These are phyloP conservation scores for Penicillium coprophilum DNA, from an alignment of 495 filamentous ascomycete species.

Conservation along the genomic window DNA sequence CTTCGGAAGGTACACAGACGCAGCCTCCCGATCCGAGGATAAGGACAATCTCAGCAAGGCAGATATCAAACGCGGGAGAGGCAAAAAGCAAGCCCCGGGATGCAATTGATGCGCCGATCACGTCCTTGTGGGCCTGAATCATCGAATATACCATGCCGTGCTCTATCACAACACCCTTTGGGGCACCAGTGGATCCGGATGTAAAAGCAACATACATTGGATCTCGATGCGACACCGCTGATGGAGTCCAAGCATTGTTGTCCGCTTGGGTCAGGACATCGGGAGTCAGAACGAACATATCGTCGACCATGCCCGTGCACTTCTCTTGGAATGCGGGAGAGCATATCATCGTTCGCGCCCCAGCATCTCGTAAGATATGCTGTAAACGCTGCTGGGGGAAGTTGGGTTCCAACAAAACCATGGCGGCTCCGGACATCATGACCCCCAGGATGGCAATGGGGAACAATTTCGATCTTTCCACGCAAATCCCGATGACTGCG, in stretches of 20 bases:
- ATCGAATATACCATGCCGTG: neutral
- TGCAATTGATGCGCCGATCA: neutral
- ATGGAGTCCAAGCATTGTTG: neutral
- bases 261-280: neutral
- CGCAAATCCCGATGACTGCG: neutral
- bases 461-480: neutral
- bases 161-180: conserved; percentile 1
- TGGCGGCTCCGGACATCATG: neutral
- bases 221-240: neutral
- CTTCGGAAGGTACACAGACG: conserved; percentile 2
- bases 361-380: neutral
- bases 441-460: neutral
- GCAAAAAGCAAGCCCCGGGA: neutral
- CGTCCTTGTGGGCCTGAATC: neutral
- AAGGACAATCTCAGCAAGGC: neutral
- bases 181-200: neutral
- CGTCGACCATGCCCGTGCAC: neutral
- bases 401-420: neutral
- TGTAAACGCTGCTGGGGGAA: neutral
- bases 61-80: neutral
- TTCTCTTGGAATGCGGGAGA: neutral
- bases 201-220: conserved; percentile 2
- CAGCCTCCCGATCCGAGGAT: neutral
- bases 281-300: neutral
- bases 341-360: neutral